These are phyloP conservation scores for Akanthomyces lecanii DNA, from an alignment of 2,329 filamentous ascomycete genomes.

Conservation along the genomic window DNA sequence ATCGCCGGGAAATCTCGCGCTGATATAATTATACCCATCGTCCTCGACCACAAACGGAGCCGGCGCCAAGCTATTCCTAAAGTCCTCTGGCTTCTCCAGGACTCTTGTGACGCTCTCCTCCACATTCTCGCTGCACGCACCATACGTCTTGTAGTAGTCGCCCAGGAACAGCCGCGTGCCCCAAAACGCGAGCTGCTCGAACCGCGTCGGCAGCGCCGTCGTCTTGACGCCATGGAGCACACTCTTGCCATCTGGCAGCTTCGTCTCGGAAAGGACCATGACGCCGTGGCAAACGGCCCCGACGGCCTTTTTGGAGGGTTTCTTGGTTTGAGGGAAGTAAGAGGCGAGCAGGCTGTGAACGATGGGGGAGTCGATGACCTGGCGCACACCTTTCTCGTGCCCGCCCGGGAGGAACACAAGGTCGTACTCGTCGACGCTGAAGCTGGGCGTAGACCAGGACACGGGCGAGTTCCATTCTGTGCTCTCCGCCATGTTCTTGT, in stretches of 20 bases:
- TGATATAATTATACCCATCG: conserved; percentile 45
- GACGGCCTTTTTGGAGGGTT: conserved; percentile 37
- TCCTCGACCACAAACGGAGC: conserved; percentile 48
- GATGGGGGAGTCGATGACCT: conserved; percentile 45
- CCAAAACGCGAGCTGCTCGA: conserved; percentile 48
- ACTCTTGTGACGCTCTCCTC: conserved; percentile 42
- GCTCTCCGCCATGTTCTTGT: conserved; percentile 41
- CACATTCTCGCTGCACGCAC: conserved; percentile 45
- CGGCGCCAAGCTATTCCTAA: conserved; percentile 39
- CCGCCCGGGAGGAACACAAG: conserved; percentile 49
- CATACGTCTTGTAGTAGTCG: conserved; percentile 55
- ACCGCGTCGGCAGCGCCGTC: conserved; percentile 44
- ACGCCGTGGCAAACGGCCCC: conserved; percentile 52
- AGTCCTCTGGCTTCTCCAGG: conserved; percentile 41
- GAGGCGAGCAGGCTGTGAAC: conserved; percentile 41
- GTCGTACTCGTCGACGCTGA: conserved; percentile 42
- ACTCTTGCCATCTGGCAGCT: conserved; percentile 37
- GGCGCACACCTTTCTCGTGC: conserved; percentile 48
- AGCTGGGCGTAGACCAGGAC: conserved; percentile 41
- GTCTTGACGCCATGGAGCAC: conserved; percentile 44
- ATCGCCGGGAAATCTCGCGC: conserved; percentile 39
- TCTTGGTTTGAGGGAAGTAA: conserved; percentile 46
- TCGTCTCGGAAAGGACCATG: conserved; percentile 44
- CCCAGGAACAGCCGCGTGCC: conserved; percentile 45
- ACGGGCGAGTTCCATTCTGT: conserved; percentile 39